Evolutionary conservation across 116 monocot species (phyloP).

Genomic region (Cymodocea nodosa): DNA sequence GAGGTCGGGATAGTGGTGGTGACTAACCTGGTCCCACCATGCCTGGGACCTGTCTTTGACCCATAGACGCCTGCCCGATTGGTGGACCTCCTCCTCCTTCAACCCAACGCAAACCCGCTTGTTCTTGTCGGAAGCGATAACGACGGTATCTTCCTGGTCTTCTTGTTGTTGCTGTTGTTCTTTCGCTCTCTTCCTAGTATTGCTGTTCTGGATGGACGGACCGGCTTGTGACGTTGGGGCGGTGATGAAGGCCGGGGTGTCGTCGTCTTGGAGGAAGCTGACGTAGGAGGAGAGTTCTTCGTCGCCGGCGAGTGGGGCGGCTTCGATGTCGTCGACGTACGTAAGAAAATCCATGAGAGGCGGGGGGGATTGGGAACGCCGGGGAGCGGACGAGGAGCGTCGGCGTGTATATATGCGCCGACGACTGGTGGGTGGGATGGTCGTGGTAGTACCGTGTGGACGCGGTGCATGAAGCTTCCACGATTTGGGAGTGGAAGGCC

Average conservation of each 20-base stretch:
- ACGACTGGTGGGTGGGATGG: too few relatives aligned
- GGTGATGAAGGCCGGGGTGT: not conserved
- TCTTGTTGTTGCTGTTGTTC: not conserved
- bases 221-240: not conserved
- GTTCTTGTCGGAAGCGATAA: not conserved
- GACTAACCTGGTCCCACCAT: conserved; percentile 1
- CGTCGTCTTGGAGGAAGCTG: not conserved
- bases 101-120: not conserved
- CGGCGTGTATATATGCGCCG: too few relatives aligned
- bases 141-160: not conserved
- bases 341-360: not conserved
- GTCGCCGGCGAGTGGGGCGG: not conserved
- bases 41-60: conserved; percentile 6
- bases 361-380: not conserved
- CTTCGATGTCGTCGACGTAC: conserved; percentile 2
- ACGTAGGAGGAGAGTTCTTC: not conserved
- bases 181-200: too few relatives aligned
- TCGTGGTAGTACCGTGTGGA: too few relatives aligned
- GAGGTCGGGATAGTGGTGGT: not conserved
- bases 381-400: not conserved
- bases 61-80: conserved; percentile 1
- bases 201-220: not conserved
- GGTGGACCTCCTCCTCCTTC: not conserved
- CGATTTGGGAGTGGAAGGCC: too few relatives aligned
- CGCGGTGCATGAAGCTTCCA: too few relatives aligned